Percentiles rank a stretch among this genome's conserved stretches.
Conservation (phyloP, 2,329 filamentous ascomycete species). For the Pleurostoma richardsiae region DNA sequence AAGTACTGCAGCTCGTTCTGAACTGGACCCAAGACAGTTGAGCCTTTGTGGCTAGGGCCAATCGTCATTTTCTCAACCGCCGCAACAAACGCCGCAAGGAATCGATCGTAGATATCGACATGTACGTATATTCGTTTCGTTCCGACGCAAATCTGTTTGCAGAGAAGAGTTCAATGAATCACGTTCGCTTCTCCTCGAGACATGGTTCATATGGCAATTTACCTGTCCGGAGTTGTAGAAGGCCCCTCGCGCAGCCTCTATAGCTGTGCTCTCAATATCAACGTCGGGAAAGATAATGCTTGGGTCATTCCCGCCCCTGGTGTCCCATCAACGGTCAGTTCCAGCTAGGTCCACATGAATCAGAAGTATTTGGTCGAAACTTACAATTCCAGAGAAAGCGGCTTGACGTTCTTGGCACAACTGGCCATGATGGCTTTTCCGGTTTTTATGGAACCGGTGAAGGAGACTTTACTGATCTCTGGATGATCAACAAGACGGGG, state of each 20-base stretch:
- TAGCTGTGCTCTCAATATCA: slow-evolving; percentile 31
- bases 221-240: slow-evolving; percentile 1
- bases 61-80: slow-evolving; percentile 33
- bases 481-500: slow-evolving; percentile 22
- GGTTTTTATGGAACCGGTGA: slow-evolving; percentile 31
- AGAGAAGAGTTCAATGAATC: neutral
- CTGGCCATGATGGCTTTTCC: slow-evolving; percentile 33
- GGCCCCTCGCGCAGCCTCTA: slow-evolving; percentile 9
- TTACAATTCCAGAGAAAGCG: slow-evolving; percentile 33
- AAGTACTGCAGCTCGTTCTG: slow-evolving; percentile 57
- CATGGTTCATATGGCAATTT: neutral
- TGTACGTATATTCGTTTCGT: slow-evolving; percentile 49
- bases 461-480: slow-evolving; percentile 33
- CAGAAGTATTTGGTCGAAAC: neutral
- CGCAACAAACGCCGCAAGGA: slow-evolving; percentile 38
- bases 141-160: slow-evolving; percentile 41
- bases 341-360: slow-evolving; percentile 21
- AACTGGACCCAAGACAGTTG: slow-evolving; percentile 43
- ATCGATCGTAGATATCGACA: slow-evolving; percentile 40
- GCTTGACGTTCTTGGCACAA: slow-evolving; percentile 37
- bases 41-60: slow-evolving; percentile 34
- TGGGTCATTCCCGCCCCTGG: slow-evolving; percentile 25
- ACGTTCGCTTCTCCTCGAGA: neutral
- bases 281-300: slow-evolving; percentile 38
- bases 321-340: neutral